A percentile compares a stretch with the other conserved stretches of the same genome.
These are phyloP conservation scores for Phyllosticta citriasiana DNA, from an alignment of 2,329 filamentous ascomycete genomes.

Conservation along the genomic window DNA sequence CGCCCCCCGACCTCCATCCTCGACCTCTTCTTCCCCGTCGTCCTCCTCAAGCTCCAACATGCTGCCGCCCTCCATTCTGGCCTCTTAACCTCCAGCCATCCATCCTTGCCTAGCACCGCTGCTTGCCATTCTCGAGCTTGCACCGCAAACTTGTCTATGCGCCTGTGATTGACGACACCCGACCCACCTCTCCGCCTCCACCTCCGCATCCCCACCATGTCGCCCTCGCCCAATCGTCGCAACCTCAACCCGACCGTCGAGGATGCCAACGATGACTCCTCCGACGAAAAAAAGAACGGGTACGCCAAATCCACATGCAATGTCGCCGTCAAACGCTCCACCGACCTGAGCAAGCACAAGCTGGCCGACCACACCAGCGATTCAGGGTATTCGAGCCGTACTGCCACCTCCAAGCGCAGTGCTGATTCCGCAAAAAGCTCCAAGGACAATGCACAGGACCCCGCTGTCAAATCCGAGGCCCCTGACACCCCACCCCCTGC, in stretches of 20 bases:
- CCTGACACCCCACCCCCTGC: not conserved
- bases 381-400: slow-evolving; percentile 53
- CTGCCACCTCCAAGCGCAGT: slow-evolving; percentile 40
- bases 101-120: not conserved
- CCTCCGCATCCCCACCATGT: not conserved
- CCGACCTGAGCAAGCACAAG: slow-evolving; percentile 21
- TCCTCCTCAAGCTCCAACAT: not conserved
- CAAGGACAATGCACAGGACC: slow-evolving; percentile 7
- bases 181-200: not conserved
- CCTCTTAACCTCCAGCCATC: not conserved
- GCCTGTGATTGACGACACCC: slow-evolving; percentile 4
- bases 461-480: not conserved
- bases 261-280: slow-evolving; percentile 1
- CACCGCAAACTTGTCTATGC: not conserved
- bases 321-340: slow-evolving; percentile 38
- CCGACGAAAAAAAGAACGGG: not conserved
- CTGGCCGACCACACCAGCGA: slow-evolving; percentile 44
- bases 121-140: not conserved
- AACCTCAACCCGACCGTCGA: not conserved
- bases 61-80: not conserved
- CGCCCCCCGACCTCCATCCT: not conserved
- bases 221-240: not conserved
- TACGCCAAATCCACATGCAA: slow-evolving; percentile 30
- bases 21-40: not conserved
- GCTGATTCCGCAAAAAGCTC: slow-evolving; percentile 41